Percentiles rank a stretch among this genome's conserved stretches.
Conservation (phyloP, 331 rosid genomes). For the Spiraea crenata region DNA sequence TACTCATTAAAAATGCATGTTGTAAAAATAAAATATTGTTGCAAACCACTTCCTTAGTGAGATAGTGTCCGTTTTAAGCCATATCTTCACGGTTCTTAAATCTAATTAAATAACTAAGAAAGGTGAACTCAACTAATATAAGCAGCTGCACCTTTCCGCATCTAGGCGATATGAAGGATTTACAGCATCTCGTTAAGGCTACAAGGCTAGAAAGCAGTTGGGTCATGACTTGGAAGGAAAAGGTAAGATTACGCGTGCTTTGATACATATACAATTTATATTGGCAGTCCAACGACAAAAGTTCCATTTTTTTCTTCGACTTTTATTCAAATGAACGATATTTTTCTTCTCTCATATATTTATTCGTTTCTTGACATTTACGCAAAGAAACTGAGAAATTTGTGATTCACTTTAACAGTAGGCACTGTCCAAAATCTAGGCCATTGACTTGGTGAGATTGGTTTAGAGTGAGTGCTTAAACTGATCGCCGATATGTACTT, state of each 20-base stretch:
- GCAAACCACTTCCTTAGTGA: no score
- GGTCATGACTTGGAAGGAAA: not conserved
- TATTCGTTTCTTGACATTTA: constrained; percentile 46
- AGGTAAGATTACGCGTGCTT: constrained; percentile 46
- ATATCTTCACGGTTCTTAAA: no score
- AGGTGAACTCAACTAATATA: no score
- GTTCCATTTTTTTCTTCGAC: constrained; percentile 3
- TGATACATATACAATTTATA: constrained; percentile 19
- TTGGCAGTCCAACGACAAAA: constrained; percentile 20
- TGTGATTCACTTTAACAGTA: constrained; percentile 11
- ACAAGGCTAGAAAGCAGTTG: not conserved
- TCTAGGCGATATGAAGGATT: no score
- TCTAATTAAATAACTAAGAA: no score
- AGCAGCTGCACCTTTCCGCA: no score
- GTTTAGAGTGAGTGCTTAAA: no score
- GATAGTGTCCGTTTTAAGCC: no score
- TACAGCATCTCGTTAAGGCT: not conserved
- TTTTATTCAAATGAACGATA: constrained; percentile 23
- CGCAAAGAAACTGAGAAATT: constrained; percentile 37
- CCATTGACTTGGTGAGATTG: constrained; percentile 12
- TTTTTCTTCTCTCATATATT: constrained; percentile 16
- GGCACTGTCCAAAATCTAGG: constrained; percentile 19
- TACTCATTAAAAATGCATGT: no score
- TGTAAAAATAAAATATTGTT: no score
- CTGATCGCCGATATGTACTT: no score